These are phyloP conservation scores for Chrysanthemum seticuspe DNA, from an alignment of 129 eudicot genomes.

Conservation along the genomic window DNA sequence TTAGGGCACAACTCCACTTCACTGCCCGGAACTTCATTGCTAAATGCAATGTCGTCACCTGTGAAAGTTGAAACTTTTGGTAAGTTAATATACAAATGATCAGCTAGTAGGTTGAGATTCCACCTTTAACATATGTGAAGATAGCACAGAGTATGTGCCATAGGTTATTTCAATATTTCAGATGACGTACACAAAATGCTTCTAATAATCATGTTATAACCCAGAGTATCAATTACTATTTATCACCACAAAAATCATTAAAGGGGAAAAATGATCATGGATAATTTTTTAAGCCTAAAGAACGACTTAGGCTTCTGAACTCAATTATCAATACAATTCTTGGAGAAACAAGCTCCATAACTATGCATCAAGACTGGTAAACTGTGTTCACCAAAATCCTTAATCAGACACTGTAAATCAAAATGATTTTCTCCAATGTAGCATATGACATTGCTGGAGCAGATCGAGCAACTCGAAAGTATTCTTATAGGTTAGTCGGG, in stretches of 20 bases:
- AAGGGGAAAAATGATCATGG: no score
- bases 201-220: no score
- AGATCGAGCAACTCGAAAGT: background rate
- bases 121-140: no score
- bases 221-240: no score
- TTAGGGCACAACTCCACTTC: constrained; percentile 30
- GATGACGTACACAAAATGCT: no score
- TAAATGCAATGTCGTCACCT: constrained; percentile 55
- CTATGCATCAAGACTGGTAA: background rate
- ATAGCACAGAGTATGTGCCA: no score
- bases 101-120: background rate
- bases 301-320: background rate
- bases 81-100: background rate
- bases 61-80: background rate
- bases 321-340: constrained; percentile 10
- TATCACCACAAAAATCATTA: no score
- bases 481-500: no score
- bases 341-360: background rate
- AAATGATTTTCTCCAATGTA: background rate
- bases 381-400: background rate
- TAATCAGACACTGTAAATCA: background rate
- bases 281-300: no score
- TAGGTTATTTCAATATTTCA: no score
- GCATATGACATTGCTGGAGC: background rate
- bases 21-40: constrained; percentile 20